These are phyloP conservation scores for Usnea hakonensis DNA, from an alignment of 495 filamentous ascomycete genomes.

Conservation along the genomic window DNA sequence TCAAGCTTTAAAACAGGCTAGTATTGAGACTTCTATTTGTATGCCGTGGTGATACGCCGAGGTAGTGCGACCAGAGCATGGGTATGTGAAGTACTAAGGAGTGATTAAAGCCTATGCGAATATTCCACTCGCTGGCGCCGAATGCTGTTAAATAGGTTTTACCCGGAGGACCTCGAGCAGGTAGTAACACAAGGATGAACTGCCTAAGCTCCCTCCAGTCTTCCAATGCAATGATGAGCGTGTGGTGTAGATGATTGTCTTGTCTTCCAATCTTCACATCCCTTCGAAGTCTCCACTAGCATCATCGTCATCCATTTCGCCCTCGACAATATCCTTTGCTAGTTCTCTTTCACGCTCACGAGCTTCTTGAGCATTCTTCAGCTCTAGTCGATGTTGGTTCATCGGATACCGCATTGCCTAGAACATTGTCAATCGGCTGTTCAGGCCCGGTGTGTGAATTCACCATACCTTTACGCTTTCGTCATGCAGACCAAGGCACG, in stretches of 20 bases:
- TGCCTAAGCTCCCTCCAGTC: not conserved
- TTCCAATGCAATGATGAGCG: conserved; percentile 9
- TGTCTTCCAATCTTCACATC: conserved; percentile 52
- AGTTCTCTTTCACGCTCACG: conserved; percentile 91
- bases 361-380: conserved; percentile 96
- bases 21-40: conserved; percentile 12
- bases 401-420: conserved; percentile 98
- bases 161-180: not conserved
- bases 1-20: not conserved
- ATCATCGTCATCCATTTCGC: conserved; percentile 95
- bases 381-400: conserved; percentile 96
- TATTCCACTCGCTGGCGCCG: conserved; percentile 1
- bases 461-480: conserved; percentile 85
- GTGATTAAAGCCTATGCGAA: conserved; percentile 12
- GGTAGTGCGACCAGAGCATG: conserved; percentile 13
- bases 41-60: conserved; percentile 7
- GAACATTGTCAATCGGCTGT: conserved; percentile 19
- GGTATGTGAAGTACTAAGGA: conserved; percentile 10
- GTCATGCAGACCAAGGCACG: conserved; percentile 84
- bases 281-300: conserved; percentile 95
- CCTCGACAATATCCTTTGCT: conserved; percentile 98
- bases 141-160: conserved; percentile 4
- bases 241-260: not conserved
- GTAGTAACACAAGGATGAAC: conserved; percentile 13
- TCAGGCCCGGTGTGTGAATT: not conserved